Base-by-base conservation (phyloP, 441 rosid species). In the Brassica hybrid region DNA sequence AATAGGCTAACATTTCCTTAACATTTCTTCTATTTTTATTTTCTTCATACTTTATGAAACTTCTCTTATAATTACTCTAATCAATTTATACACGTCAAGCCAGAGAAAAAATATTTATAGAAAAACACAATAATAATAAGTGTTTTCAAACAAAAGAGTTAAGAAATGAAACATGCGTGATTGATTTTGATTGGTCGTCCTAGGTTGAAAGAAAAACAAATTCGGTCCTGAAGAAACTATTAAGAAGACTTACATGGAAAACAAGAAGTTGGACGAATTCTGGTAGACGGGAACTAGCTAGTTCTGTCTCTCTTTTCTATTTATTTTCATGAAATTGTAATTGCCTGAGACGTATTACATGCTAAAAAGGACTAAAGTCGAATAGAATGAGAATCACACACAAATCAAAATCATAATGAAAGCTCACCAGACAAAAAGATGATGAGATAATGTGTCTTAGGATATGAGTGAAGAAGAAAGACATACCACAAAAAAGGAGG, bases 321-420 rank as follows among this genome's bases (percentile, higher is more conserved):
- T 65, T 65, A n/a, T 41, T 65, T 50, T 23, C 59, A 77, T 65
- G 11, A 65, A 56, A 11, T 32, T 65, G 30, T 19, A 43, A 45
- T 48, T 62, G 41, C 57, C 80, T 72, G 65, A 14, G 7, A 71
- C 58, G 38, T 65, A 77, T 76, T 54, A 62, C 43, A 65, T 43
- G 62, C 60, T 71, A 69, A 45, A 45, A 5, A 45, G 10, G 11
- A 12, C 14, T 43, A 11, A 43, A 43, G n/a, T 43, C n/a, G n/a
- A 43, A 67, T 30, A 48, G 12, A 61, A 13, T 17, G 21, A 1
- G 57, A 57, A 12, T 11, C n/a, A 41, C 68, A 10, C 36, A 13
- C 6, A 71, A 23, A 70, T 11, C n/a, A 14, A 71, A 23, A 70
- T 11, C 5, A 16, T 14, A 43, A 43, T 11, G n/a, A 43, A 43